Base-by-base conservation (phyloP, 2,329 filamentous ascomycete genomes). In the Hymenoscyphus occultus region DNA sequence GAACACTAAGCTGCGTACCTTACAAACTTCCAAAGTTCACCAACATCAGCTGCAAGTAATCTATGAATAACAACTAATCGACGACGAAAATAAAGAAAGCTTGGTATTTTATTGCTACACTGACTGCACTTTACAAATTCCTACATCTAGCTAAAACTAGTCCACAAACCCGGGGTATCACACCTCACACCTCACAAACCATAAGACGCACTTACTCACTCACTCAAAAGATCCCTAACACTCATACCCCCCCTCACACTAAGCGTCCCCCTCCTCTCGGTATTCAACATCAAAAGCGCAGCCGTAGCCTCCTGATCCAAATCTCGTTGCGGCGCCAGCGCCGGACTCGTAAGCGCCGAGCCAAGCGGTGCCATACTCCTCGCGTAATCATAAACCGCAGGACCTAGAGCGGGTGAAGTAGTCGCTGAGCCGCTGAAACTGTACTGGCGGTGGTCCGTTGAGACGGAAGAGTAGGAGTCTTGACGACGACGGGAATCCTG, bases 271-370 rank as follows among this genome's bases (percentile, higher is more conserved):
- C 45, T 81, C 51, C 91, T 85, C 75, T 95, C 92, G 62, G 83
- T 87, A 70, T 93, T 96, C 65, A 97, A 80, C 93, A 97, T 96
- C 75, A 97, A 78, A 71, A 97, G 77, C 2, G 93, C 93, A 13
- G 92, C 89, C 7, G 92, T 95, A 0, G 92, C 93, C 60, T 88
- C 85, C 42, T 80, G 79, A 72, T 85, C 74, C 40, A 72, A 89
- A 68, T 90, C 87, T 22, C 78, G 78, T 72, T 85, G 83, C 0
- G 86, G 84, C 22, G 78, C 74, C 56, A 88, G 75, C 7, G 82
- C 82, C 1, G 86, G 86, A 67, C 85, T 88, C 5, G 87, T 86
- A 65, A 87, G 74, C 0, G 83, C 79, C 59, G 83, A 89, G 1
- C 78, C 82, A 2, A 70, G 56, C 1, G 67, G 68, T n/a, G 69